A percentile compares a stretch with the other conserved stretches of the same genome.
phyloP scores from a whole-genome alignment of 495 filamentous ascomycete genomes.

The Trichocladium uniseriatum region DNA sequence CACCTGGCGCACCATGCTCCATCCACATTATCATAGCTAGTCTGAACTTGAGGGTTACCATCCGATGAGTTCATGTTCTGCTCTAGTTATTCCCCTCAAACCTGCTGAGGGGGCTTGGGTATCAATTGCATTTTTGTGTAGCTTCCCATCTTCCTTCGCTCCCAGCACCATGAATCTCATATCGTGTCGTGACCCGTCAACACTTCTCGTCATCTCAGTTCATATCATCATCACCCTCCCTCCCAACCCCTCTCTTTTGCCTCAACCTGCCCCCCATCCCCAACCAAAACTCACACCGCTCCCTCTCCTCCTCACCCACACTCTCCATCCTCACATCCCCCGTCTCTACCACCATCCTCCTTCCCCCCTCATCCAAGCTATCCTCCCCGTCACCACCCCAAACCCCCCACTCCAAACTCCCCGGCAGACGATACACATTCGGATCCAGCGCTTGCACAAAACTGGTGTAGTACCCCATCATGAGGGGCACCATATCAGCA shows the following conservation, averaged over 20 bases:
- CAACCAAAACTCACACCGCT: slow-evolving; percentile 25
- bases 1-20: no score
- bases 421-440: slow-evolving; percentile 14
- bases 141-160: no score
- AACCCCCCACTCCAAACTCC: slow-evolving; percentile 25
- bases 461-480: slow-evolving; percentile 37
- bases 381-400: slow-evolving; percentile 17
- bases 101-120: no score
- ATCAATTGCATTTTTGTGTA: no score
- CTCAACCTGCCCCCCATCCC: slow-evolving; percentile 17
- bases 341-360: slow-evolving; percentile 28
- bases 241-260: no score
- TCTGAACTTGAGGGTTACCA: no score
- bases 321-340: slow-evolving; percentile 29
- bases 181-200: no score
- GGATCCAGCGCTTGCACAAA: slow-evolving; percentile 35
- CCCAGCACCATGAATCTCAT: no score
- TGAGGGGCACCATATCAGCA: slow-evolving; percentile 22
- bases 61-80: no score
- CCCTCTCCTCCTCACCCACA: slow-evolving; percentile 20
- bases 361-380: not conserved
- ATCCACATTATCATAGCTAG: no score
- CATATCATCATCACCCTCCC: not conserved
- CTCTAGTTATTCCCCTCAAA: no score
- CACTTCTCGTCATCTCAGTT: no score